Conservation (phyloP, 129 eudicot genomes). For the Escallonia herrerae region DNA sequence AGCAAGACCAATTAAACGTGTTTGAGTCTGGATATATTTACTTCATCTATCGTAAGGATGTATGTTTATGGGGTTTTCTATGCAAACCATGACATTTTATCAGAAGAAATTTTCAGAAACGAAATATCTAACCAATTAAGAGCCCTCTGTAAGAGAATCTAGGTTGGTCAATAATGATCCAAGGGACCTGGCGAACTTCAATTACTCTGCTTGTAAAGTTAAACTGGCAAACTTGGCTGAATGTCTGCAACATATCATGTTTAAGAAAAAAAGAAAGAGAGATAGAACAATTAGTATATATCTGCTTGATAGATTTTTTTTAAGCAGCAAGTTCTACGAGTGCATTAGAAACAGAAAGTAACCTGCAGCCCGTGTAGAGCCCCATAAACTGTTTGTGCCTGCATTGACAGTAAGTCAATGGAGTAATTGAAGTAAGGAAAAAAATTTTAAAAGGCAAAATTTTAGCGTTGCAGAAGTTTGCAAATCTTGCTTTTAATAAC, state of each 20-base stretch:
- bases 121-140: slow-evolving; percentile 55
- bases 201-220: slow-evolving; percentile 54
- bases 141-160: slow-evolving; percentile 90
- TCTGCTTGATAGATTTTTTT: neutral
- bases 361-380: slow-evolving; percentile 97
- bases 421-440: slow-evolving; percentile 3
- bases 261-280: neutral
- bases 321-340: slow-evolving; percentile 3
- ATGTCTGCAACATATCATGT: slow-evolving; percentile 49
- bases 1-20: too few relatives aligned
- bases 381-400: slow-evolving; percentile 93
- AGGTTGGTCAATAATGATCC: slow-evolving; percentile 70
- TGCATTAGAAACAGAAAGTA: slow-evolving; percentile 1
- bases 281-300: slow-evolving; percentile 2
- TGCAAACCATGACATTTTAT: neutral
- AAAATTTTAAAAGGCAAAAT: too few relatives aligned
- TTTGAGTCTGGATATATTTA: too few relatives aligned
- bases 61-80: too few relatives aligned
- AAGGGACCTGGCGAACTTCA: slow-evolving; percentile 61
- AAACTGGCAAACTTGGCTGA: slow-evolving; percentile 78
- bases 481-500: too few relatives aligned
- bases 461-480: too few relatives aligned
- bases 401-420: slow-evolving; percentile 25
- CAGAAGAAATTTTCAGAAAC: neutral
- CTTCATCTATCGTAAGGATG: too few relatives aligned